Evolutionary conservation across 768 basidiomycete species (phyloP).

Genomic region (Russula emetica): DNA sequence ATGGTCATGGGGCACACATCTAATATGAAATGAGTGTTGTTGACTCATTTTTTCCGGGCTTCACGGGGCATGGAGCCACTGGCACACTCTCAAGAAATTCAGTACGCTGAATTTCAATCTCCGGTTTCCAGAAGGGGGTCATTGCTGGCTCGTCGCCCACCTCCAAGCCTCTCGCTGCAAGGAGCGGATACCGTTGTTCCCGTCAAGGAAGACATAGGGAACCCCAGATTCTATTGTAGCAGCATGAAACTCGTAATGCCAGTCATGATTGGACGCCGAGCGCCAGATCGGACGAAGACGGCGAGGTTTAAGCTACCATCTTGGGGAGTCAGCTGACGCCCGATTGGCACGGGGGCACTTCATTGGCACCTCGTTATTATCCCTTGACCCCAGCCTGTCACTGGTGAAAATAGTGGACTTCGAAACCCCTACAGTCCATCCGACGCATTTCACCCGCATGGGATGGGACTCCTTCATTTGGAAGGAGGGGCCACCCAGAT

Average conservation of each 20-base stretch:
- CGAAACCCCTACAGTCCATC: slow-evolving; percentile 16
- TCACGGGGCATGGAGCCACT: not conserved
- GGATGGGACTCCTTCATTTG: not conserved
- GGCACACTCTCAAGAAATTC: not conserved
- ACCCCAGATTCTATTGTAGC: not conserved
- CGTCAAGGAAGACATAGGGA: not conserved
- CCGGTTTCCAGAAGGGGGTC: not conserved
- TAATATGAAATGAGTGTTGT: not conserved
- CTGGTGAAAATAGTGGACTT: not conserved
- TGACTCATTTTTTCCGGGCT: not conserved
- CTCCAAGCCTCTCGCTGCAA: not conserved
- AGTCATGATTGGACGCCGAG: not conserved
- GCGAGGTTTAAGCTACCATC: not conserved
- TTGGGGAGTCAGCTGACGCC: slow-evolving; percentile 7
- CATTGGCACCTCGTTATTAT: not conserved
- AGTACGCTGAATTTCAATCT: not conserved
- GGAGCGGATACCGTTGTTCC: not conserved
- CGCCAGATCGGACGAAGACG: not conserved
- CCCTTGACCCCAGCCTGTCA: not conserved
- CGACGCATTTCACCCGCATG: not conserved
- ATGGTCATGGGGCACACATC: not conserved
- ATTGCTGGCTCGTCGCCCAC: not conserved
- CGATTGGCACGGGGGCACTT: too few relatives aligned
- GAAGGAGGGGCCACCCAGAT: not conserved
- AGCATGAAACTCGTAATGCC: not conserved